These are phyloP conservation scores for Isatis lusitanica DNA, from an alignment of 441 rosid genomes.

Conservation along the genomic window DNA sequence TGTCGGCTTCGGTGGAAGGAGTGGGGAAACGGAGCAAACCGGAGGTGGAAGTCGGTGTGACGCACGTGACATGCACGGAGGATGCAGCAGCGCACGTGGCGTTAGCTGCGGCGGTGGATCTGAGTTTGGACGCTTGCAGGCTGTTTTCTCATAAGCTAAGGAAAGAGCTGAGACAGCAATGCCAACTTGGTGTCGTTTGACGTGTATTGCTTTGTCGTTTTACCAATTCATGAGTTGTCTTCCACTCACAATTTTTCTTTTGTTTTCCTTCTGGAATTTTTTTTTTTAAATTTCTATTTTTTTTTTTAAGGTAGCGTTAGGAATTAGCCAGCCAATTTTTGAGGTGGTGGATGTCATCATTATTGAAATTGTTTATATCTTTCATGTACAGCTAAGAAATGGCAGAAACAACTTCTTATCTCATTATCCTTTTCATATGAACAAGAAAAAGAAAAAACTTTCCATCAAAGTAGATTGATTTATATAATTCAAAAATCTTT, in stretches of 20 bases:
- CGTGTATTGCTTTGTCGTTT: conserved; percentile 47
- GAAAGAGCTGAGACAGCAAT: conserved; percentile 72
- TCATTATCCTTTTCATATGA: not conserved
- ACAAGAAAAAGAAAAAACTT: not conserved
- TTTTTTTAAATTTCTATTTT: not conserved
- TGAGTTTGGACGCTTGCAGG: conserved; percentile 84
- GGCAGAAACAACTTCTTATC: conserved; percentile 21
- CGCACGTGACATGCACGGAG: conserved; percentile 93
- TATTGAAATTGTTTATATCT: conserved; percentile 9
- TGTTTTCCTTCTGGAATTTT: not conserved
- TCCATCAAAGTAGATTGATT: not conserved
- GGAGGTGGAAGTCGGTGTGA: conserved; percentile 78
- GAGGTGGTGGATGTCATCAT: conserved; percentile 46
- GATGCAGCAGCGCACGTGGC: conserved; percentile 95
- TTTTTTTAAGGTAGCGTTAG: conserved; percentile 16
- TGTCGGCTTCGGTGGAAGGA: conserved; percentile 83
- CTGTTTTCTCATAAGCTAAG: conserved; percentile 76
- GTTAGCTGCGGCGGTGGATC: conserved; percentile 85
- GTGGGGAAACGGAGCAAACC: conserved; percentile 57
- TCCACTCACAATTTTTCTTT: conserved; percentile 19
- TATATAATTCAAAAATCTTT: not conserved
- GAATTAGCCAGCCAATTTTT: conserved; percentile 42
- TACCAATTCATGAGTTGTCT: conserved; percentile 36
- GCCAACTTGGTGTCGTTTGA: conserved; percentile 62
- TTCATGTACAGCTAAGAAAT: conserved; percentile 55